These are phyloP conservation scores for Globisporangium middletonii DNA, from an alignment of 352 stramenopile species.

Conservation along the genomic window DNA sequence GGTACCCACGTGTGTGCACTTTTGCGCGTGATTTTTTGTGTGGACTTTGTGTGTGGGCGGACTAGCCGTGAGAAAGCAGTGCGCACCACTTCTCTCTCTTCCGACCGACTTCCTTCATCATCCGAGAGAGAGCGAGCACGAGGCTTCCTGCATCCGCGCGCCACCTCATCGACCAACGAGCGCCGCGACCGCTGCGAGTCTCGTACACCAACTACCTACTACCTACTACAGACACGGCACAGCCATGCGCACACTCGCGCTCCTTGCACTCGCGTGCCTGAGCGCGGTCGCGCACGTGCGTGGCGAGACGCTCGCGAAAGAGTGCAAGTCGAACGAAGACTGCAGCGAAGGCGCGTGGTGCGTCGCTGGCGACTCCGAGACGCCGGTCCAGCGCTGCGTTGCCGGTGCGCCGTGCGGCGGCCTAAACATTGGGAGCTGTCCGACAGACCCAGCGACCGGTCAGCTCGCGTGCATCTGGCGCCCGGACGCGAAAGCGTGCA, in stretches of 20 bases:
- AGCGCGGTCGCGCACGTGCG: background rate
- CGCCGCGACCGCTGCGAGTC: no score
- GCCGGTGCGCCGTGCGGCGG: slow-evolving; percentile 49
- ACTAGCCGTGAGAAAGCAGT: no score
- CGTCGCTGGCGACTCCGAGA: slow-evolving; percentile 61
- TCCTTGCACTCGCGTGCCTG: slow-evolving; percentile 10
- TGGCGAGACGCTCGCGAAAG: slow-evolving; percentile 32
- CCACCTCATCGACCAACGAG: no score
- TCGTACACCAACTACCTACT: no score
- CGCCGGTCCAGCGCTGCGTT: slow-evolving; percentile 65
- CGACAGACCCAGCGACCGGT: slow-evolving; percentile 43
- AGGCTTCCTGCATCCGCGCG: no score
- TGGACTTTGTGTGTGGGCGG: no score
- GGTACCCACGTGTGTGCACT: no score
- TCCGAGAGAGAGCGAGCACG: no score
- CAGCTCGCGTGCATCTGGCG: slow-evolving; percentile 68
- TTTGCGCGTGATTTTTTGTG: no score
- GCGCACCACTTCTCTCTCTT: no score
- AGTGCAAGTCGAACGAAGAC: slow-evolving; percentile 53
- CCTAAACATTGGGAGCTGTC: slow-evolving; percentile 41
- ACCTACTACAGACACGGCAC: background rate
- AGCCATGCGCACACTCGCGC: slow-evolving; percentile 10
- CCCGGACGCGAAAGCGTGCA: slow-evolving; percentile 18
- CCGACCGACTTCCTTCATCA: no score
- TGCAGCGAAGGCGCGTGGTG: slow-evolving; percentile 59